Evolutionary conservation across 305 asterid genomes (phyloP).

Genomic region (Fraxinus baroniana): DNA sequence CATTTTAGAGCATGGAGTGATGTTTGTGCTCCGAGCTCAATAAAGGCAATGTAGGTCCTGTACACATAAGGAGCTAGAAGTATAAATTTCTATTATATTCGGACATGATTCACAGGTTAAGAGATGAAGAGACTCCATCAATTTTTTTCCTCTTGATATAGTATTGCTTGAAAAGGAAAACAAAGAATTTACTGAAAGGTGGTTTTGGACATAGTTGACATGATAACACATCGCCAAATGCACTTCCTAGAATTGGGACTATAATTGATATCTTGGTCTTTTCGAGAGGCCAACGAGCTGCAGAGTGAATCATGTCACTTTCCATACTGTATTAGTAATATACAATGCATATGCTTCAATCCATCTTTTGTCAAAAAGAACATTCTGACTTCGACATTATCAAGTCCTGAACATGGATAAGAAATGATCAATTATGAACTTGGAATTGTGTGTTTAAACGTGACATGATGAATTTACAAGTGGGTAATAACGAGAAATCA

Average conservation of each 20-base stretch:
- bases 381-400: not conserved
- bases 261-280: not conserved
- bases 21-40: slow-evolving; percentile 1
- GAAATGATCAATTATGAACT: not conserved
- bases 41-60: not conserved
- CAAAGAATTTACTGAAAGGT: not conserved
- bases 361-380: not conserved
- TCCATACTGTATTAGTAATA: not conserved
- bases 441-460: not conserved
- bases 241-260: not conserved
- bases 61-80: slow-evolving; percentile 16
- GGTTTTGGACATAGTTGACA: not conserved
- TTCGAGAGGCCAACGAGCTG: not conserved
- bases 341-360: not conserved
- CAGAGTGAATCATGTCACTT: not conserved
- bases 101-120: not conserved
- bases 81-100: not conserved
- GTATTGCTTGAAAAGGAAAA: not conserved
- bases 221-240: not conserved
- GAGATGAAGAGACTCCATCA: slow-evolving; percentile 7
- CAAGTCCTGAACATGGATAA: not conserved
- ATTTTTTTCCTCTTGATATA: not conserved
- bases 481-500: not conserved
- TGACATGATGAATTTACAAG: not conserved
- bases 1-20: slow-evolving; percentile 1